Base-by-base conservation (phyloP, 306 rosid species). In the Lathyrus aphaca region DNA sequence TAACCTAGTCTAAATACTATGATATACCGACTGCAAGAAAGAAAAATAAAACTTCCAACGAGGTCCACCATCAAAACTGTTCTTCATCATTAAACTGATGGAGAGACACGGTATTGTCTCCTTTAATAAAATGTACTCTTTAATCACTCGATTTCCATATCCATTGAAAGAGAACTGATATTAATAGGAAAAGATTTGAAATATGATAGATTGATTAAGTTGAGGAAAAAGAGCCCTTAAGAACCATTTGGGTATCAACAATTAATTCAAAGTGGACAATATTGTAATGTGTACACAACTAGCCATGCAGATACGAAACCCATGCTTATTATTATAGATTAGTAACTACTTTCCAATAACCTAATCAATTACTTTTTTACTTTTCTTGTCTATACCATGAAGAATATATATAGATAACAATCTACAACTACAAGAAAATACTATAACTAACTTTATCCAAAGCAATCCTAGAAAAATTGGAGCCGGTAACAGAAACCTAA, bases 271-370 rank as follows among this genome's bases (percentile, higher is more conserved):
- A 14, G 23, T 64, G 14, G 37, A 64, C 23, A 14, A 23, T 43
- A 25, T 14, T 25, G 6, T 44, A 63, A 64, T 43, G 23, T n/a
- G n/a, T 44, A 64, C 25, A 13, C 55, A 43, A 43, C 23, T 64
- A 14, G 39, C 69, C 68, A 23, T 64, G 69, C 16, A 64, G 69
- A 43, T 64, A 23, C 1, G 39, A 64, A 64, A 64, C 54, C 23
- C 37, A 13, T 42, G 55, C 11, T 64, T 64, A 43, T 12, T 40
- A 21, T 39, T 11, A 63, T 39, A 63, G 19, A 42, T 13, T 64
- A 19, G 69, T 44, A 44, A 64, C 39, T 64, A 43, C 56, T 44
- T 43, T 21, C 42, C 23, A 44, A 13, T 30, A 64, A 43, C 32
- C 70, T 0, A 45, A 7, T 65, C 12, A 45, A 43, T 44, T 44